Conservation (phyloP, 192 early-diverging fungal genomes). For the Diversispora epigaea region DNA sequence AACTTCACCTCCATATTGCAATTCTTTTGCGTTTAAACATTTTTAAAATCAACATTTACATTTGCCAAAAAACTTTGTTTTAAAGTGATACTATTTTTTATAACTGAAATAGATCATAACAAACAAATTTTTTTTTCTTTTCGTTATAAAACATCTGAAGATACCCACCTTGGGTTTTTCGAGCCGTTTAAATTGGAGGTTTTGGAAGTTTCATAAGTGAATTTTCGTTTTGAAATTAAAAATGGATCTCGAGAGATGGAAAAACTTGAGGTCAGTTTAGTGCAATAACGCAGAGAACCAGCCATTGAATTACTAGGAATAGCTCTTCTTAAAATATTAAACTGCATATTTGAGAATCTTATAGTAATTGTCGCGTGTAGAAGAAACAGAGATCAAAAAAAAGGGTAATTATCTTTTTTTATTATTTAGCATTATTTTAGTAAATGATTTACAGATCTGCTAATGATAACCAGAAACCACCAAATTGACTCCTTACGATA, state of each 20-base stretch:
- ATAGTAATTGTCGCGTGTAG: neutral
- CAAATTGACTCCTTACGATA: too few species aligned
- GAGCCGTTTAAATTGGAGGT: neutral
- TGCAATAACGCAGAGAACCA: neutral
- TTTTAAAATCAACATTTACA: neutral
- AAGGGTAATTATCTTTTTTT: too few species aligned
- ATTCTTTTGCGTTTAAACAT: slow-evolving; percentile 5
- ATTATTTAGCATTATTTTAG: too few species aligned
- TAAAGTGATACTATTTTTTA: neutral
- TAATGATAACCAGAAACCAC: too few species aligned
- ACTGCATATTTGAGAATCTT: neutral
- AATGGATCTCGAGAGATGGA: neutral
- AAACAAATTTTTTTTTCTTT: neutral
- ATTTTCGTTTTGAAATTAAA: neutral
- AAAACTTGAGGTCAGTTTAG: neutral
- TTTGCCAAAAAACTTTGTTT: neutral
- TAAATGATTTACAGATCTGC: too few species aligned
- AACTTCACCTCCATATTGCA: neutral
- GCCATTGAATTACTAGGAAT: neutral
- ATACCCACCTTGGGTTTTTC: neutral
- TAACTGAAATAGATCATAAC: neutral
- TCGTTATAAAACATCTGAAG: neutral
- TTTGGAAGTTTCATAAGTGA: neutral
- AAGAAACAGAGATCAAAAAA: too few species aligned
- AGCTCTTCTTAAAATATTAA: neutral